Base-by-base conservation (phyloP, 345 rosid species). In the Alliaria petiolata region DNA sequence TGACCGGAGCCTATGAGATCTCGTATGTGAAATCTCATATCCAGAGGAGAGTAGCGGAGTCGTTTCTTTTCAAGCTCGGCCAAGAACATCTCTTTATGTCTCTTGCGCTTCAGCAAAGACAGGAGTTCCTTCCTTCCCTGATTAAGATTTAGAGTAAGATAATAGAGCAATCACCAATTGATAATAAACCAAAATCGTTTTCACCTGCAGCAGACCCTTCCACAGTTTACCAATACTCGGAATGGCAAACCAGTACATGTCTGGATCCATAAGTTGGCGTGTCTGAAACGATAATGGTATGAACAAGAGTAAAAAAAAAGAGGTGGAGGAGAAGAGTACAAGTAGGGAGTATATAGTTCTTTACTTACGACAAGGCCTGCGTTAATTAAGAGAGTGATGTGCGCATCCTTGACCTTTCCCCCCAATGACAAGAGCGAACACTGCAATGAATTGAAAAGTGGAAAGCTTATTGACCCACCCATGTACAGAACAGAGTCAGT, bases 111-210 rank as follows among this genome's bases (percentile, higher is more conserved):
- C 42, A 95, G 65, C 67, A 91, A 74, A 28, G 93, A 89, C 36
- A 91, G 82, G 43, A 95, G 93, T 81, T 92, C 96, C 69, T 95
- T 95, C 82, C 99, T 88, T 50, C 97, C 99, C 97, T 95, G 78
- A 19, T 54, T 8, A n/a, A 54, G 20, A 70, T 4, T 33, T 36
- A 30, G 65, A 46, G 51, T 71, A 38, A 75, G 67, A 34, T 22
- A 22, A 22, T 22, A 22, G 25, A 9, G 20, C 49, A 59, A 43
- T 67, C 13, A 2, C 40, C 60, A 45, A 22, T 11, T 34, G 2
- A 60, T 31, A 31, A 69, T 16, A 68, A 7, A n/a, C n/a, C n/a
- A n/a, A n/a, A n/a, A n/a, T n/a, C 8, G 3, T 12, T 35, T 31
- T 11, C 83, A 91, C 99, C 95, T 89, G 96, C 69, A 85, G 77